Base-by-base conservation (phyloP, 2,329 filamentous ascomycete genomes). In the Trichoderma atrobrunneum region DNA sequence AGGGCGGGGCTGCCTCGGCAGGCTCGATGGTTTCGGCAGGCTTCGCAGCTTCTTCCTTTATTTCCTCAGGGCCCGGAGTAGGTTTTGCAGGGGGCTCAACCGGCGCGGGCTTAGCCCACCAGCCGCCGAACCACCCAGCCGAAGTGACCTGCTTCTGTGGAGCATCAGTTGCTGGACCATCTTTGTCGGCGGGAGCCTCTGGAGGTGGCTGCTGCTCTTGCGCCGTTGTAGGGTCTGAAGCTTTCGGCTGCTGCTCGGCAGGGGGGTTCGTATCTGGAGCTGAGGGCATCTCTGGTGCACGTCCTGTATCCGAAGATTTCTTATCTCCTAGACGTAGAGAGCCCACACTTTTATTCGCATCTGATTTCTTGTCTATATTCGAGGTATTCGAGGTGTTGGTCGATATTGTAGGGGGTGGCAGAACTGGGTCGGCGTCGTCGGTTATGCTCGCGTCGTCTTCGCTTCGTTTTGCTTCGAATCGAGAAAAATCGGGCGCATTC, bases 61-160 rank as follows among this genome's bases (percentile, higher is more conserved):
- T 26, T 74, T 72, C 48, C 18, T 30, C 18, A 7, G 65, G 51
- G 14, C 39, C 60, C 24, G 65, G 48, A 3, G 26, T 36, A 7
- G 59, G 11, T 7, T 68, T 16, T 8, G 72, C 24, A 28, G 76
- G 74, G 10, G 75, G 75, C 32, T 78, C 79, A 10, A 75, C 75
- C 39, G 77, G 74, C n/a, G 79, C 76, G 14, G 75, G 74, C 63
- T 73, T 80, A 18, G 77, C 78, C 77, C 87, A 81, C 77, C 87
- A 81, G 88, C 88, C 90, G 36, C 86, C 84, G 18, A 89, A 78
- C 88, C 88, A 90, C 24, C 86, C 83, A 30, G 85, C 84, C 7
- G 85, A 81, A 26, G 81, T 75, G 26, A 76, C 72, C 6, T 78
- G 78, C 26, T 73, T 32, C 39, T 43, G 66, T n/a, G 67, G 14